phyloP scores from a whole-genome alignment of 2,329 filamentous ascomycete species.

The Fusarium tuaranense region DNA sequence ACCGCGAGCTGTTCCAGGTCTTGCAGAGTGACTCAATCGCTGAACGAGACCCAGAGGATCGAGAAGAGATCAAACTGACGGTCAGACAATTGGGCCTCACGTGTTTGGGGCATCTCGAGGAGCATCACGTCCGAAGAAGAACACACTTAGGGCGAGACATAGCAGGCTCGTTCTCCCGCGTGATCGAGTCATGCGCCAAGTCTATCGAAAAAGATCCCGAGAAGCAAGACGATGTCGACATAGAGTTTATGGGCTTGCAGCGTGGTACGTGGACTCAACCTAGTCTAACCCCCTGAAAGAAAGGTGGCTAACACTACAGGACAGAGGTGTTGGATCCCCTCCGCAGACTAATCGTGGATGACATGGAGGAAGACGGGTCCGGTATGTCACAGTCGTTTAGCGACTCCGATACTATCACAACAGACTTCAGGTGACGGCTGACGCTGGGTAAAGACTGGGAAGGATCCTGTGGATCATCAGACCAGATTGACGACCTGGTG shows the following conservation, averaged over 20 bases:
- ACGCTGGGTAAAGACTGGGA: slow-evolving; percentile 62
- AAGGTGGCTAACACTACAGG: slow-evolving; percentile 20
- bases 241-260: slow-evolving; percentile 43
- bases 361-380: slow-evolving; percentile 69
- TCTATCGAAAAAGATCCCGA: slow-evolving; percentile 54
- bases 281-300: slow-evolving; percentile 7
- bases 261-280: slow-evolving; percentile 40
- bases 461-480: slow-evolving; percentile 65
- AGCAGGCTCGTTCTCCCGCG: slow-evolving; percentile 56
- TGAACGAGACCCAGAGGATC: slow-evolving; percentile 47
- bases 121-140: slow-evolving; percentile 58
- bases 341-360: slow-evolving; percentile 65
- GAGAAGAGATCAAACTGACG: slow-evolving; percentile 35
- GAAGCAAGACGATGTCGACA: slow-evolving; percentile 45
- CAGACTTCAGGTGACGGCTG: slow-evolving; percentile 42
- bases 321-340: slow-evolving; percentile 61
- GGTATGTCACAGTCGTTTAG: slow-evolving; percentile 60
- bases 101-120: slow-evolving; percentile 60
- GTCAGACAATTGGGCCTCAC: slow-evolving; percentile 56
- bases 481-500: slow-evolving; percentile 63
- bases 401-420: slow-evolving; percentile 42
- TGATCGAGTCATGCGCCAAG: slow-evolving; percentile 56
- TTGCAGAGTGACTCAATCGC: slow-evolving; percentile 41
- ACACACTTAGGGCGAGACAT: slow-evolving; percentile 57
- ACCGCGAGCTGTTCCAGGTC: slow-evolving; percentile 56